Percentiles rank a stretch among this genome's conserved stretches.
Evolutionary conservation across 1,139 yeast species (phyloP).

Genomic region (Taphrina deformans): DNA sequence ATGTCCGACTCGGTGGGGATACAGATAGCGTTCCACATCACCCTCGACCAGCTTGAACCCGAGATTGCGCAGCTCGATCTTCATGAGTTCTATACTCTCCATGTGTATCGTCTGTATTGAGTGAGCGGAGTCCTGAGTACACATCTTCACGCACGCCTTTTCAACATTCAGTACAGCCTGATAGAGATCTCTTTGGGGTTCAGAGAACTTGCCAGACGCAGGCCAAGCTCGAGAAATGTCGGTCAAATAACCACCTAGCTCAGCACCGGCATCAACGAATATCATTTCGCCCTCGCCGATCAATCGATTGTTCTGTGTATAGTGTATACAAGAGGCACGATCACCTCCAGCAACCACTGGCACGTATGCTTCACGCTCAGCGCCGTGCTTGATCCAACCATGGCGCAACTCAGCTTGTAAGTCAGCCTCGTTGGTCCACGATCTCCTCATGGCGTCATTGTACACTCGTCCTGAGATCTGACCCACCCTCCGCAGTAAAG

Average conservation of each 20-base stretch:
- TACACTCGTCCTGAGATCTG: conserved; percentile 78
- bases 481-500: conserved; percentile 78
- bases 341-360: conserved; percentile 95
- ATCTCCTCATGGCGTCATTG: conserved; percentile 67
- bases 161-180: conserved; percentile 84
- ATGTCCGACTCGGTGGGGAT: conserved; percentile 96
- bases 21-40: conserved; percentile 51
- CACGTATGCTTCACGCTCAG: conserved; percentile 83
- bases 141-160: conserved; percentile 69
- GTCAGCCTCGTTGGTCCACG: conserved; percentile 73
- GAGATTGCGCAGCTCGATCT: conserved; percentile 64
- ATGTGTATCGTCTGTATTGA: conserved; percentile 78
- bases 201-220: conserved; percentile 65
- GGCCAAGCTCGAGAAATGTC: conserved; percentile 99
- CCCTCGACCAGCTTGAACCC: conserved; percentile 55
- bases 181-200: conserved; percentile 80
- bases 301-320: conserved; percentile 82
- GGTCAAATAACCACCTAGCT: conserved; percentile 89
- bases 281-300: conserved; percentile 65
- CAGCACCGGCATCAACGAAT: conserved; percentile 91
- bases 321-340: conserved; percentile 65
- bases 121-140: conserved; percentile 55
- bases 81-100: conserved; percentile 59
- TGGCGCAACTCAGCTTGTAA: conserved; percentile 77
- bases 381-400: conserved; percentile 57